Base-by-base conservation (phyloP, 768 basidiomycete species). In the Boletus eberwhitei region DNA sequence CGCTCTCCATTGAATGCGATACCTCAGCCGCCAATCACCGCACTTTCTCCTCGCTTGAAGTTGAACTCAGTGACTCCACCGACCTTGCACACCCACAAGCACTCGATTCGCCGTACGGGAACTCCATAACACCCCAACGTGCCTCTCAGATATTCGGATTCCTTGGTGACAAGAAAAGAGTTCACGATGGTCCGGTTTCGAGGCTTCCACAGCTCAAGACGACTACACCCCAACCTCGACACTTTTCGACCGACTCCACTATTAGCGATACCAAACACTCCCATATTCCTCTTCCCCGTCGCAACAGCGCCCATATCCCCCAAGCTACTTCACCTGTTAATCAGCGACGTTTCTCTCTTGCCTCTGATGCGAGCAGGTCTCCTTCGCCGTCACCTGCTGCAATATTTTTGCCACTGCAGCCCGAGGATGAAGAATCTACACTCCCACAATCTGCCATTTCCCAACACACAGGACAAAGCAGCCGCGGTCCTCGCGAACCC, bases 131-230 rank as follows among this genome's bases (percentile, higher is more conserved):
- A 24, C 82, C 86, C 14, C 82, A 81, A 59, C 79, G 86, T 32
- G 89, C 89, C 21, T 86, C 88, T 3, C 84, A 90, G 58, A 78
- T 91, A 19, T 91, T 91, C 54, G 81, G 77, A 5, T 91, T 91
- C 70, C 71, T 91, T 46, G 81, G 81, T 22, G 75, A 79, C 35
- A 76, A 73, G 49, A 58, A 79, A 72, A 67, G 75, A 74, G 55
- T 55, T 4, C 52, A 64, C 16, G 65, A 75, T 39, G 75, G 78
- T 42, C 57, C 57, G 22, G 67, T 73, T 44, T 70, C 68, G 21
- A 64, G 39, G 21, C 61, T 73, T 29, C 71, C 71, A 19, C 70
- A 72, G 11, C 61, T 58, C 37, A 69, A 69, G 46, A 54, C 61
- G 11, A 62, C 57, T 42, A 40, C 53, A 29, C n/a, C 61, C n/a